Evolutionary conservation across 2,329 filamentous ascomycete genomes (phyloP).

Genomic region (Penicillium sp.): DNA sequence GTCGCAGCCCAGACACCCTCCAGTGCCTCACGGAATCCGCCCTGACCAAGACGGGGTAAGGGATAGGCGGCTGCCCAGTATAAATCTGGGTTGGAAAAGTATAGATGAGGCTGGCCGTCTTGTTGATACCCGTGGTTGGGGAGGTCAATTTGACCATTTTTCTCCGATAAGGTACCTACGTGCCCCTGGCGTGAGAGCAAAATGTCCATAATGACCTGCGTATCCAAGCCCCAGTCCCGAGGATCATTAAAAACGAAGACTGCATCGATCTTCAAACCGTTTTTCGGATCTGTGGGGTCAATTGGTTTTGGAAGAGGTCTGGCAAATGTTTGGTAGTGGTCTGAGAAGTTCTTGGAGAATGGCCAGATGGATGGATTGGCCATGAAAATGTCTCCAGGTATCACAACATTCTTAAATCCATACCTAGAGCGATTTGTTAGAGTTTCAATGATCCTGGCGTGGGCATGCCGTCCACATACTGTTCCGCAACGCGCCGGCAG

Average conservation of each 20-base stretch:
- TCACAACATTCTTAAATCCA: conserved; percentile 79
- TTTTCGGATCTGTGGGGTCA: conserved; percentile 42
- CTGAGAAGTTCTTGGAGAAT: conserved; percentile 67
- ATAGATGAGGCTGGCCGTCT: conserved; percentile 76
- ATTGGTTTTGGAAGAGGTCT: conserved; percentile 37
- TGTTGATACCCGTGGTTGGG: conserved; percentile 77
- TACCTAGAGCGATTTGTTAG: conserved; percentile 45
- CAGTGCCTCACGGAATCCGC: conserved; percentile 80
- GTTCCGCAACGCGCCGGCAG: conserved; percentile 71
- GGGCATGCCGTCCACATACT: conserved; percentile 38
- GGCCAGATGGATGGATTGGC: conserved; percentile 78
- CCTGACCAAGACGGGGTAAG: conserved; percentile 84
- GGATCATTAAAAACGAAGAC: conserved; percentile 95
- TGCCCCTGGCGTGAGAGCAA: conserved; percentile 76
- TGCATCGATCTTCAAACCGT: conserved; percentile 75
- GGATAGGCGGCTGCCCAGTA: conserved; percentile 86
- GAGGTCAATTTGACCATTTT: conserved; percentile 65
- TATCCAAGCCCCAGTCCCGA: conserved; percentile 90
- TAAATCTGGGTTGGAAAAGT: conserved; percentile 87
- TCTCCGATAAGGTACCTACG: conserved; percentile 73
- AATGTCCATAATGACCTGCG: conserved; percentile 79
- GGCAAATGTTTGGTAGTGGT: conserved; percentile 58
- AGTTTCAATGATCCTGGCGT: too few relatives aligned
- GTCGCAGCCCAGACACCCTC: conserved; percentile 75
- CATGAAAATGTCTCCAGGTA: conserved; percentile 77